Conservation (phyloP, 495 filamentous ascomycete species). For the Penicillium goetzii region DNA sequence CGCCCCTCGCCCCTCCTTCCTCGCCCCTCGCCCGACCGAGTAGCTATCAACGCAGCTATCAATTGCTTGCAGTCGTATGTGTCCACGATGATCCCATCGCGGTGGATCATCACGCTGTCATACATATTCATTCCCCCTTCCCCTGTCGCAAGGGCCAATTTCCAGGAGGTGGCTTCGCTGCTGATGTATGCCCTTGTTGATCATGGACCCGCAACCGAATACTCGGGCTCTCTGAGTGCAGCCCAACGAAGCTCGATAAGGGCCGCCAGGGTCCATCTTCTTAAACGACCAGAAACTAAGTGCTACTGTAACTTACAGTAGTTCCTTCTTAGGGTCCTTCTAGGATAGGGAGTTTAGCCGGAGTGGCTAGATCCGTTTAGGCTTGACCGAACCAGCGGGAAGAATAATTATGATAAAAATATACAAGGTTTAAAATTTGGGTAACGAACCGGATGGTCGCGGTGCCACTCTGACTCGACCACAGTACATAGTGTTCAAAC, state of each 20-base stretch:
- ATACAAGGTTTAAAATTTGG: background rate
- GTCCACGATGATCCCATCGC: conserved; percentile 17
- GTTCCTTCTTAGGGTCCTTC: background rate
- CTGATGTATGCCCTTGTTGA: background rate
- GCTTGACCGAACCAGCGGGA: conserved; percentile 5
- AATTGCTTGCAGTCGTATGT: too few relatives aligned
- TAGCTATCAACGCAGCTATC: background rate
- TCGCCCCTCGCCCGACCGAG: background rate
- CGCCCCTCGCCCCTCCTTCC: background rate
- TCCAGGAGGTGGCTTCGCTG: conserved; percentile 26
- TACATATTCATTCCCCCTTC: background rate
- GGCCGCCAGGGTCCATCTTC: conserved; percentile 6
- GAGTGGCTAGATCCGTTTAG: conserved; percentile 14
- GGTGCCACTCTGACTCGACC: too few relatives aligned
- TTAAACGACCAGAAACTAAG: background rate
- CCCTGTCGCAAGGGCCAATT: conserved; percentile 2
- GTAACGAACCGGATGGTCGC: conserved; percentile 11
- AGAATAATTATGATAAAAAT: background rate
- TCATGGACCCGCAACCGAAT: conserved; percentile 23
- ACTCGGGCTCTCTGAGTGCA: conserved; percentile 7
- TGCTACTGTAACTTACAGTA: too few relatives aligned
- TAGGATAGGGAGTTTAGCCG: conserved; percentile 5
- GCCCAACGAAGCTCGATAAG: conserved; percentile 16
- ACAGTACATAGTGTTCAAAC: too few relatives aligned
- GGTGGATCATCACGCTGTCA: conserved; percentile 26